Conservation (phyloP, 108 stramenopile species). For the Cyclotella choctawhatcheeana region DNA sequence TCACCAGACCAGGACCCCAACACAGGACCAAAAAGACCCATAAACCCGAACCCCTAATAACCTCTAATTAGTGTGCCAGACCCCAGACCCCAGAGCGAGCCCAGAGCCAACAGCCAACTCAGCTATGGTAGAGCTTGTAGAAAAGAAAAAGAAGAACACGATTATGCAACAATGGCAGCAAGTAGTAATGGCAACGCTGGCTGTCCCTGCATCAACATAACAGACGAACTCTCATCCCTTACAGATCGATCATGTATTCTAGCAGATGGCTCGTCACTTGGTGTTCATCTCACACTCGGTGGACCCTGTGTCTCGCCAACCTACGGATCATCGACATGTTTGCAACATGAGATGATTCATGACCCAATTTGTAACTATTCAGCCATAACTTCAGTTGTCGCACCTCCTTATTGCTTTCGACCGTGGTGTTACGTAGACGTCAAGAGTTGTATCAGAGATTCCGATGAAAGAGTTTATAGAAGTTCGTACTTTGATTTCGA, state of each 20-base stretch:
- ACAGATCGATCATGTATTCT: neutral
- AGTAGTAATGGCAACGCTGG: neutral
- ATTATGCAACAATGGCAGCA: too few relatives aligned
- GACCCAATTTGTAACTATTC: too few relatives aligned
- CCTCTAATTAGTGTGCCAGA: too few relatives aligned
- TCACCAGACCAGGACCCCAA: too few relatives aligned
- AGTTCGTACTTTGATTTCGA: neutral
- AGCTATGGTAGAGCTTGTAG: too few relatives aligned
- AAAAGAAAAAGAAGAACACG: too few relatives aligned
- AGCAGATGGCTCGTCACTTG: neutral
- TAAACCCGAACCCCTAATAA: too few relatives aligned
- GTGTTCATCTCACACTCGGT: neutral
- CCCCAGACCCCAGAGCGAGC: too few relatives aligned
- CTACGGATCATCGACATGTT: neutral
- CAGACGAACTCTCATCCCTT: neutral
- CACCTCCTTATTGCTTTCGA: slow-evolving; percentile 11
- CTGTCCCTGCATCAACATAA: slow-evolving; percentile 8
- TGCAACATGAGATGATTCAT: neutral
- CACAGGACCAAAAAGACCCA: too few relatives aligned
- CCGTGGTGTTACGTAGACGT: slow-evolving; percentile 25
- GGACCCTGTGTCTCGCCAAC: neutral
- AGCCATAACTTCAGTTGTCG: neutral
- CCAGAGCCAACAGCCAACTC: too few relatives aligned
- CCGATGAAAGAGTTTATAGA: neutral
- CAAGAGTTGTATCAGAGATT: slow-evolving; percentile 3